Evolutionary conservation across 495 filamentous ascomycete species (phyloP).

Genomic region (Evansstolkia leycettana): DNA sequence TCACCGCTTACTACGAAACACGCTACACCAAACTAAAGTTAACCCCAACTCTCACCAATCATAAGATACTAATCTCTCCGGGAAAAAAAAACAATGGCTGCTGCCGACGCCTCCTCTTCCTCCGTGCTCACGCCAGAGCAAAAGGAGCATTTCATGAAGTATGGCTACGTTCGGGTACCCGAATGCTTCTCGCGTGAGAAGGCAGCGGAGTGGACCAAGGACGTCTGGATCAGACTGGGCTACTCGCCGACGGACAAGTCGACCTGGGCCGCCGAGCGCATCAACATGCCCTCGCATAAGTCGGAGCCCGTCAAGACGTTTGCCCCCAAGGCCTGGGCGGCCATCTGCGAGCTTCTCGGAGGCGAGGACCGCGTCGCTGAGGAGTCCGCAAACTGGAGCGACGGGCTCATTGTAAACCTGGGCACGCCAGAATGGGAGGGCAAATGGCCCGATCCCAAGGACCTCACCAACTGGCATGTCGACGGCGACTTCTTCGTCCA

Average conservation of each 20-base stretch:
- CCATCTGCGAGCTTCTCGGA: conserved; percentile 59
- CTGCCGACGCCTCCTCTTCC: background rate
- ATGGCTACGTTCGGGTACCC: conserved; percentile 51
- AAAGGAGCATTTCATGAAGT: conserved; percentile 51
- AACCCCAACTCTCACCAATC: too few species aligned
- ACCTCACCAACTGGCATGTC: conserved; percentile 56
- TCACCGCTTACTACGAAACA: too few species aligned
- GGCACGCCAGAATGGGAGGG: conserved; percentile 44
- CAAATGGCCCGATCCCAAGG: conserved; percentile 31
- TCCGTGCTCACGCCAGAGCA: conserved; percentile 42
- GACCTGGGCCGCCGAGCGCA: conserved; percentile 50
- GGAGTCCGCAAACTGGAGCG: conserved; percentile 45
- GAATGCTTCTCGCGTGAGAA: conserved; percentile 51
- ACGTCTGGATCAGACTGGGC: conserved; percentile 58
- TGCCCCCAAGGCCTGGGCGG: conserved; percentile 55
- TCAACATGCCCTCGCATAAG: conserved; percentile 52
- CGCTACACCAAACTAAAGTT: too few species aligned
- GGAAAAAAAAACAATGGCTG: too few species aligned
- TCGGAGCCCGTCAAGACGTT: conserved; percentile 40
- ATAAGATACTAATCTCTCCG: too few species aligned
- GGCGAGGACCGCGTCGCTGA: conserved; percentile 46
- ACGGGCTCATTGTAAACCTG: conserved; percentile 63
- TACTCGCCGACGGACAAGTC: conserved; percentile 52
- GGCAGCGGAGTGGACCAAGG: conserved; percentile 41
- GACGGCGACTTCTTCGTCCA: conserved; percentile 71